These are phyloP conservation scores for Musa balbisiana DNA, from an alignment of 202 grass and related monocot species.

Conservation along the genomic window DNA sequence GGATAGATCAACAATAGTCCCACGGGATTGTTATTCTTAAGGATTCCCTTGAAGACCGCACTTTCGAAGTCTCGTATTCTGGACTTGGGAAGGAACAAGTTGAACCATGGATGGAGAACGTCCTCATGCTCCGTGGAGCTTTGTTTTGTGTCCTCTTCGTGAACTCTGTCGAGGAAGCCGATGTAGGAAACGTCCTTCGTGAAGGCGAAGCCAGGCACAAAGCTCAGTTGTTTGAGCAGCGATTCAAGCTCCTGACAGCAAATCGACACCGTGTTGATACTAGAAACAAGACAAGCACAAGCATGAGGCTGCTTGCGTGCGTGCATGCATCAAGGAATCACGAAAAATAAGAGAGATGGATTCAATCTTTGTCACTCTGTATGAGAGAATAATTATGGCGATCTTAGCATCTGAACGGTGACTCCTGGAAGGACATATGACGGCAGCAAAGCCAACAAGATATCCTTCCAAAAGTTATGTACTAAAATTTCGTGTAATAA, in stretches of 20 bases:
- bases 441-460: background rate
- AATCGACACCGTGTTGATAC: background rate
- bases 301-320: too few relatives aligned
- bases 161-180: slow-evolving; percentile 57
- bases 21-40: slow-evolving; percentile 20
- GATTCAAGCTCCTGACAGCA: slow-evolving; percentile 38
- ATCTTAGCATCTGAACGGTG: too few relatives aligned
- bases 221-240: slow-evolving; percentile 38
- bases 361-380: too few relatives aligned
- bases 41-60: slow-evolving; percentile 55
- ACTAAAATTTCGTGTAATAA: too few relatives aligned
- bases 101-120: slow-evolving; percentile 83
- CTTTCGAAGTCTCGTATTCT: slow-evolving; percentile 48
- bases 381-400: too few relatives aligned
- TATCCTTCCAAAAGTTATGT: too few relatives aligned
- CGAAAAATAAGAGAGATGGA: background rate
- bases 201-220: slow-evolving; percentile 46
- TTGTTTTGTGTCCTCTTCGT: slow-evolving; percentile 44
- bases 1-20: slow-evolving; percentile 65
- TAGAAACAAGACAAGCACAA: too few relatives aligned
- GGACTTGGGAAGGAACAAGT: slow-evolving; percentile 73
- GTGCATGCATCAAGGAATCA: too few relatives aligned
- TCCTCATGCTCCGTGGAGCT: slow-evolving; percentile 38
- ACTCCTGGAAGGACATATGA: background rate
- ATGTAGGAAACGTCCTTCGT: slow-evolving; percentile 47